Conservation (phyloP, 345 rosid genomes). For the Xanthoceras sorbifolium region DNA sequence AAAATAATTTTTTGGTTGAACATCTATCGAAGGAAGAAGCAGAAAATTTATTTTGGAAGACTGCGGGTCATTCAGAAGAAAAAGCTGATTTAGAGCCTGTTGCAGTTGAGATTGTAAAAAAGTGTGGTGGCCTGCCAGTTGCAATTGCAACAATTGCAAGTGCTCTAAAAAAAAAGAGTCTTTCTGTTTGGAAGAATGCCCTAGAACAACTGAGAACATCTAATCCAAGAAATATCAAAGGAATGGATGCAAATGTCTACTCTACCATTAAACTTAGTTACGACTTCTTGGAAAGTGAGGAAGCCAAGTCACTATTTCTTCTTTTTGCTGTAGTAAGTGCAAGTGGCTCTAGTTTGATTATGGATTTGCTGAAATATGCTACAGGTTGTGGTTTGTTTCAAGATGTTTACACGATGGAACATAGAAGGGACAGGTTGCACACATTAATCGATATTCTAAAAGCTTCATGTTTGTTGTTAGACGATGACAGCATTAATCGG, state of each 20-base stretch:
- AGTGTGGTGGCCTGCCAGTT: constrained; percentile 29
- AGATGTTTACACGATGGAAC: constrained; percentile 2
- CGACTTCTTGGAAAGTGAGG: too few species aligned
- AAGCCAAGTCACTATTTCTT: too few species aligned
- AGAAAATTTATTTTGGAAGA: constrained; percentile 1
- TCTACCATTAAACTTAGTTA: too few species aligned
- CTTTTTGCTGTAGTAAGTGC: too few species aligned
- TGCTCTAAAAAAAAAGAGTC: background rate
- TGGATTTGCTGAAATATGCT: constrained; percentile 1
- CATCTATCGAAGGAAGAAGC: constrained; percentile 4
- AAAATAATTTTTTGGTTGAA: background rate
- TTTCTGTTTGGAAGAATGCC: constrained; percentile 7
- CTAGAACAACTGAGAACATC: background rate
- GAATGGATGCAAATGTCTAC: too few species aligned
- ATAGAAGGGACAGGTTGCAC: background rate
- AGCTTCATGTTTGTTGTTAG: constrained; percentile 23
- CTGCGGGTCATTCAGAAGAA: background rate
- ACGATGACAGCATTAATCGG: background rate
- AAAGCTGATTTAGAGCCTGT: background rate
- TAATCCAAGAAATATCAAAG: background rate
- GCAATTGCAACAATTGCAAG: constrained; percentile 19
- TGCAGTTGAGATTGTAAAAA: background rate
- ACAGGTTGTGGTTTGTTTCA: constrained; percentile 25
- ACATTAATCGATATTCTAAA: constrained; percentile 19
- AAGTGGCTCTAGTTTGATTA: background rate